Base-by-base conservation (phyloP, 306 rosid genomes). In the Dalbergia cultrata region DNA sequence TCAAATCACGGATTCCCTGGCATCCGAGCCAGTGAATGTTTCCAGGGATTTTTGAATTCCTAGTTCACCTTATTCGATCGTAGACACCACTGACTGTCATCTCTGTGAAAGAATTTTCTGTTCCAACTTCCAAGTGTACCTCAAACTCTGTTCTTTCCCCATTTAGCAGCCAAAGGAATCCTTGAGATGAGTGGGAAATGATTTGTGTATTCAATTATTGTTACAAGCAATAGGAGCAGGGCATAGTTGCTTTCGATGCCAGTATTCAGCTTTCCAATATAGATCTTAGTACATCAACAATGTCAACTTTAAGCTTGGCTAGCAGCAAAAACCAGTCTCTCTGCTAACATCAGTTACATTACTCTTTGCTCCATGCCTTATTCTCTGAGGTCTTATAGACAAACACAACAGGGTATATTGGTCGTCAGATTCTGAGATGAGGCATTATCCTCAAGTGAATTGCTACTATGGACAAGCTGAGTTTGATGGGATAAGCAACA, bases 21-120 rank as follows among this genome's bases (percentile, higher is more conserved):
- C 85, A 53, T 86, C 97, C 8, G 94, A 88, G 78, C 93, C 97
- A 19, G 84, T 80, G 33, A 86, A 90, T 58, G 91, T 96, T 73
- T 89, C 97, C 0, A 85, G 94, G 78, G 94, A 86, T 86, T 93
- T 93, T 81, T 96, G 99, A 97, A 96, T 77, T 86, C 90, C 8
- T 97, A 90, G 70, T 96, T 96, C 85, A 92, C 89, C 56, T 16
- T 96, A 18, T 80, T 96, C 71, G 92, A 93, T 74, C 96, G 99
- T 8, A 90, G 85, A 67, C 99, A 91, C 83, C 99, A 96, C 74
- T 96, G 99, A 26, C 31, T 26, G 31, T 84, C 94, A 97, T 53
- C 89, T 82, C 31, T 96, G 99, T 84, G 99, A 98, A 8, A 88
- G 94, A 4, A 88, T 96, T 85, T 96, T 96, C 89, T 96, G 99